Evolutionary conservation across 2,329 filamentous ascomycete species (phyloP).

Genomic region (Paracoccidioides brasiliensis): DNA sequence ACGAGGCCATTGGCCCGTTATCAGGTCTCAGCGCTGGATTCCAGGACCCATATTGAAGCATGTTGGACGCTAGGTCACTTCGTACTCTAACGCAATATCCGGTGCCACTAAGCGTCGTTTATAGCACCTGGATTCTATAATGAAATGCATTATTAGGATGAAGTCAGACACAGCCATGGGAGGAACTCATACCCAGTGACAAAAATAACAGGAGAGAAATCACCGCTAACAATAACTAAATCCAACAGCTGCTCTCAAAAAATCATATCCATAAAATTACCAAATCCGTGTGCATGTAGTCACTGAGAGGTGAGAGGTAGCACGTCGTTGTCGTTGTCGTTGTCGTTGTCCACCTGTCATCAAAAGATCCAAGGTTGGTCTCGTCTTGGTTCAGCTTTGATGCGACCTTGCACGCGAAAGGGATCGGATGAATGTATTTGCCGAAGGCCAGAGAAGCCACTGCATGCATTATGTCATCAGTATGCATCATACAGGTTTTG

Average conservation of each 20-base stretch:
- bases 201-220: background rate
- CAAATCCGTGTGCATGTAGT: background rate
- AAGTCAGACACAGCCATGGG: background rate
- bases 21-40: slow-evolving; percentile 43
- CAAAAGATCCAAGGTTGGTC: background rate
- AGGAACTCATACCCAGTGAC: background rate
- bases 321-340: background rate
- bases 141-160: background rate
- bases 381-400: background rate
- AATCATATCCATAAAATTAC: slow-evolving; percentile 6
- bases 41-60: slow-evolving; percentile 32
- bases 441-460: slow-evolving; percentile 1
- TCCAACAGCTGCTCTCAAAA: background rate
- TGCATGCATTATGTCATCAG: background rate
- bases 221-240: slow-evolving; percentile 5
- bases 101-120: slow-evolving; percentile 3
- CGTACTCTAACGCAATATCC: background rate
- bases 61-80: slow-evolving; percentile 1
- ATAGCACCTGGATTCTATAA: background rate
- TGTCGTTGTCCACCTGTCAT: background rate
- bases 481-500: background rate
- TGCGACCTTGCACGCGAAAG: background rate
- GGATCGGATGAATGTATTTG: background rate
- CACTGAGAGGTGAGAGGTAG: background rate
- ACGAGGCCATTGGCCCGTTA: slow-evolving; percentile 9